Conservation (phyloP, 306 rosid species). For the Oxytropis ochrocephala region DNA sequence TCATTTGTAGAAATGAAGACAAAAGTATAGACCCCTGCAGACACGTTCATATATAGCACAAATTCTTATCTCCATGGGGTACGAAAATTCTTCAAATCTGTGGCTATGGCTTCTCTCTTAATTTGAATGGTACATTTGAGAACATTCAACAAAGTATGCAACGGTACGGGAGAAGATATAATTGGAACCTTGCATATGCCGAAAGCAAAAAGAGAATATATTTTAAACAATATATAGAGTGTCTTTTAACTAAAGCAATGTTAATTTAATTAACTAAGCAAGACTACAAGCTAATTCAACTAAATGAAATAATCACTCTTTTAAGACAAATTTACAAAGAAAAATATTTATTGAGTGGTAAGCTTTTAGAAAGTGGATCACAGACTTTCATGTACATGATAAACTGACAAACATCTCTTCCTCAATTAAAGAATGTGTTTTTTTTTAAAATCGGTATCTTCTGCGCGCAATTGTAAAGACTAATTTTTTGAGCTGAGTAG, state of each 20-base stretch:
- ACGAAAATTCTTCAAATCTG: slow-evolving; percentile 4
- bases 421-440: background rate
- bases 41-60: background rate
- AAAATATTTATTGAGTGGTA: background rate
- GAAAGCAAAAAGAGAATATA: slow-evolving; percentile 15
- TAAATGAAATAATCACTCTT: background rate
- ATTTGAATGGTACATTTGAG: background rate
- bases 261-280: background rate
- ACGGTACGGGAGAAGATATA: slow-evolving; percentile 3
- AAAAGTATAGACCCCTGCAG: background rate
- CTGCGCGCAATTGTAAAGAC: too few species aligned
- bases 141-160: slow-evolving; percentile 22
- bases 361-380: background rate
- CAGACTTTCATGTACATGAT: background rate
- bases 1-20: slow-evolving; percentile 14
- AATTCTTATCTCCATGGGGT: background rate
- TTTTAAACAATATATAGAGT: background rate
- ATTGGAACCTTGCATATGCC: slow-evolving; percentile 26
- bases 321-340: background rate
- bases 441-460: too few species aligned
- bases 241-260: slow-evolving; percentile 11
- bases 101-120: slow-evolving; percentile 9
- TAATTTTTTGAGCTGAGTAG: too few species aligned
- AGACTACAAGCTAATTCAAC: slow-evolving; percentile 3
- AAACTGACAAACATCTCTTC: background rate